Evolutionary conservation across 805 yeast species (phyloP), one percentile per base, ranked within the genome.

Genomic region (Zygotorulaspora sp.): DNA sequence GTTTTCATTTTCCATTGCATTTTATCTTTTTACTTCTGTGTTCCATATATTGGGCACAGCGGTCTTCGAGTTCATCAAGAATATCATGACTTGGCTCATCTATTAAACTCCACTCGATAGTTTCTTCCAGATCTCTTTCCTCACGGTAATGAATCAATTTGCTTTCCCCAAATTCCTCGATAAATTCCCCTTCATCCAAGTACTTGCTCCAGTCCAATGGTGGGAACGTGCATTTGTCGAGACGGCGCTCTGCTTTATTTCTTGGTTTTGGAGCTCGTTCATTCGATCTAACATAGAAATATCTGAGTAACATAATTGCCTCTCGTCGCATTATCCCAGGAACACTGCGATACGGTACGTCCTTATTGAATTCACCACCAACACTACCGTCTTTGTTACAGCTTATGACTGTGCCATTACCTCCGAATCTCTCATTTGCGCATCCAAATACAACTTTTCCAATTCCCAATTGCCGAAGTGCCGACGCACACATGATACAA

Each of bases 401-500:
- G 8, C 70, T 63, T 19, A 87, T 61, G 2, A 90, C 92, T 0
- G 95, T 80, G 0, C 97, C 97, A 58, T 89, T 89, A 0, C 98
- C 97, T 0, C 98, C 98, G 64, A 92, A 92, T 31, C 97, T 64
- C 45, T 90, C 97, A 58, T 92, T 92, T 0, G 87, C 92, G 54
- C 96, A 89, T 0, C 98, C 97, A 53, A 86, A 92, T 31, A 79
- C 78, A 1, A 90, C 96, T 27, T 68, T 67, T 20, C 75, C 62
- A 8, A 92, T 77, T 1, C 83, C 81, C 31, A 89, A 58, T 50
- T 92, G 98, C 41, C 89, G 72, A 27, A 92, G 63, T 2, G 95
- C 88, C 27, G 92, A 78, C 0, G 96, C 97, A 66, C 98, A 92
- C 98, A 92, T 92, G 6, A 92, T 83, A 57, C 98, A 92, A 0